Percentiles rank a stretch among this genome's conserved stretches.
phyloP scores from a whole-genome alignment of 1,284 basidiomycete species.

The Moesziomyces sp. region DNA sequence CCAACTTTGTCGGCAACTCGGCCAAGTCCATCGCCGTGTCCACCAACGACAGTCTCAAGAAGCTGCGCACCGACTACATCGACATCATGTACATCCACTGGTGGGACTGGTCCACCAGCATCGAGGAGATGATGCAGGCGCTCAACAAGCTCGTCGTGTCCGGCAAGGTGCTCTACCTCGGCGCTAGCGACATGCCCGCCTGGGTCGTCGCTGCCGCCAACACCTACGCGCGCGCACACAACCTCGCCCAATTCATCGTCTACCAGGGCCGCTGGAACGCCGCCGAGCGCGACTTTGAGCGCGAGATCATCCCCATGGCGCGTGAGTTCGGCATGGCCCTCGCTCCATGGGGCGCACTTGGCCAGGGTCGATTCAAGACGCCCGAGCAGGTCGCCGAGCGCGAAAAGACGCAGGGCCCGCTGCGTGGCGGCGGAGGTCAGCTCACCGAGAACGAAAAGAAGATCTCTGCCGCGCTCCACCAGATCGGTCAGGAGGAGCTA shows the following conservation, averaged over 20 bases:
- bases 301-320: slow-evolving; percentile 75
- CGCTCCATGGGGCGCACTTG: slow-evolving; percentile 73
- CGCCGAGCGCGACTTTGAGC: slow-evolving; percentile 72
- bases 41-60: slow-evolving; percentile 71
- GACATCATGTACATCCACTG: slow-evolving; percentile 73
- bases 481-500: slow-evolving; percentile 53
- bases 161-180: slow-evolving; percentile 72
- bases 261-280: slow-evolving; percentile 75
- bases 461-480: slow-evolving; percentile 49
- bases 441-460: slow-evolving; percentile 48
- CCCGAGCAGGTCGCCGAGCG: slow-evolving; percentile 48
- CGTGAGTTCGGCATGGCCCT: slow-evolving; percentile 71
- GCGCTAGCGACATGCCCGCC: slow-evolving; percentile 71
- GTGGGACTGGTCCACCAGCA: slow-evolving; percentile 72
- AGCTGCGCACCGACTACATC: slow-evolving; percentile 73
- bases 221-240: slow-evolving; percentile 71
- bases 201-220: slow-evolving; percentile 74
- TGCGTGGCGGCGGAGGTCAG: slow-evolving; percentile 40
- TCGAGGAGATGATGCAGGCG: slow-evolving; percentile 74
- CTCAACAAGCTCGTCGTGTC: slow-evolving; percentile 71
- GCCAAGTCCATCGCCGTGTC: slow-evolving; percentile 47
- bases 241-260: slow-evolving; percentile 73
- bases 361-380: slow-evolving; percentile 70
- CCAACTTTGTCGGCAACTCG: slow-evolving; percentile 71
- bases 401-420: slow-evolving; percentile 44